These are phyloP conservation scores for Cyberlindnera veronae DNA, from an alignment of 805 yeast species.

Conservation along the genomic window DNA sequence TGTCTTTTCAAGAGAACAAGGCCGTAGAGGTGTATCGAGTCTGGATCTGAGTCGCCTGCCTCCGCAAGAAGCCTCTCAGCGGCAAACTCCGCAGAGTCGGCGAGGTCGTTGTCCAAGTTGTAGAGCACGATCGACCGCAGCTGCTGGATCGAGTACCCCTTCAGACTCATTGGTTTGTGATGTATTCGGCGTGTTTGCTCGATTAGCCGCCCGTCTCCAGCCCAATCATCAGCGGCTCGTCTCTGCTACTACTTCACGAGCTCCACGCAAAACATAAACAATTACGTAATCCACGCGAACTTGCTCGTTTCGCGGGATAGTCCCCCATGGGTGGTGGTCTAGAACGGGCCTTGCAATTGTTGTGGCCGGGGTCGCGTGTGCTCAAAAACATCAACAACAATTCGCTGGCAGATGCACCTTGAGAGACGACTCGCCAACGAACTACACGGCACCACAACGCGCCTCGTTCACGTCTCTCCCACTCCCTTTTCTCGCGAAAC, in stretches of 20 bases:
- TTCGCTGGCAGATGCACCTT: no score
- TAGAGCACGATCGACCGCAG: slow-evolving; percentile 62
- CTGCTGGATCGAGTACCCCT: slow-evolving; percentile 33
- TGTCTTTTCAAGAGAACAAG: slow-evolving; percentile 57
- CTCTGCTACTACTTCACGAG: no score
- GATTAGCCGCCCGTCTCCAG: background rate
- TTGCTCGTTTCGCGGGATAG: no score
- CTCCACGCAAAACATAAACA: no score
- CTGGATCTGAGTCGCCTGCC: slow-evolving; percentile 37
- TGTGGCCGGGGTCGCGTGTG: no score
- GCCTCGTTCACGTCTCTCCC: background rate
- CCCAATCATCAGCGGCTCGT: no score
- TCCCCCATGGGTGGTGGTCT: no score
- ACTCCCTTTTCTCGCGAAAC: background rate
- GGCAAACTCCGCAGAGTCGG: slow-evolving; percentile 78
- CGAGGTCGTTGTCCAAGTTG: slow-evolving; percentile 65
- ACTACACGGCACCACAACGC: background rate
- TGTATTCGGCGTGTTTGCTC: no score
- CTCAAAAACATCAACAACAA: no score
- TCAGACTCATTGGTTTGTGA: slow-evolving; percentile 12
- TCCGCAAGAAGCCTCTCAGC: slow-evolving; percentile 77
- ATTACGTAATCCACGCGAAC: no score
- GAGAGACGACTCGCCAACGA: no score
- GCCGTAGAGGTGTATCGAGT: slow-evolving; percentile 67
- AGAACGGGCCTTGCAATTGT: no score